phyloP scores from a whole-genome alignment of 495 filamentous ascomycete genomes.

The Daldinia grandis region DNA sequence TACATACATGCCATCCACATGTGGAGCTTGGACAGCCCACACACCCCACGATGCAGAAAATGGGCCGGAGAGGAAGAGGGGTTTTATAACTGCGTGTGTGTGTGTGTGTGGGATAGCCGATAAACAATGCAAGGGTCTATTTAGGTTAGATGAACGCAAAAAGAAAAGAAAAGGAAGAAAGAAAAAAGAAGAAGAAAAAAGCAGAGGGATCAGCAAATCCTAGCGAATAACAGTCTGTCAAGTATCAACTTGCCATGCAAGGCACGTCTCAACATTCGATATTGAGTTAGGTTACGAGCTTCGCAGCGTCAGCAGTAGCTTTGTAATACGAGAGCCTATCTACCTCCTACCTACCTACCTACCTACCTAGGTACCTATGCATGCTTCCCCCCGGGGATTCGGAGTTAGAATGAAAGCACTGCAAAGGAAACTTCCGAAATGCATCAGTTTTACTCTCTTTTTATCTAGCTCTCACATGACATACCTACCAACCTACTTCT shows the following conservation, averaged over 20 bases:
- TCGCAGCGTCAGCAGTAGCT: neutral
- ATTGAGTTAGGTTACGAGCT: neutral
- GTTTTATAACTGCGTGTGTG: slow-evolving; percentile 1
- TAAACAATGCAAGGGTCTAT: neutral
- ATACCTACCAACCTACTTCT: neutral
- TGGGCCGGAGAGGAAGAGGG: neutral
- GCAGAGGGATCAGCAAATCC: neutral
- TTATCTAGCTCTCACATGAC: slow-evolving; percentile 5
- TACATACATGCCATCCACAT: neutral
- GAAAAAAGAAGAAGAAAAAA: neutral
- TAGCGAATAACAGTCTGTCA: neutral
- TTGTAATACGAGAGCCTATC: slow-evolving; percentile 4
- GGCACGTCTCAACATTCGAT: neutral
- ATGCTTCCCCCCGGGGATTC: neutral
- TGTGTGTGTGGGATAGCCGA: neutral
- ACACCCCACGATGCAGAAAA: neutral
- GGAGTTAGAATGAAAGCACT: neutral
- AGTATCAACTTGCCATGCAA: neutral
- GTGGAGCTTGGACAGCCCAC: neutral
- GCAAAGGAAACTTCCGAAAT: slow-evolving; percentile 5
- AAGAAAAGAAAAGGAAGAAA: no score
- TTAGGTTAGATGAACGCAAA: no score
- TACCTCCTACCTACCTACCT: no score
- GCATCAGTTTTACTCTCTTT: slow-evolving; percentile 8
- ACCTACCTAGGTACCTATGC: no score